Conservation (phyloP, 768 basidiomycete genomes). For the Lactarius pseudohatsudake region DNA sequence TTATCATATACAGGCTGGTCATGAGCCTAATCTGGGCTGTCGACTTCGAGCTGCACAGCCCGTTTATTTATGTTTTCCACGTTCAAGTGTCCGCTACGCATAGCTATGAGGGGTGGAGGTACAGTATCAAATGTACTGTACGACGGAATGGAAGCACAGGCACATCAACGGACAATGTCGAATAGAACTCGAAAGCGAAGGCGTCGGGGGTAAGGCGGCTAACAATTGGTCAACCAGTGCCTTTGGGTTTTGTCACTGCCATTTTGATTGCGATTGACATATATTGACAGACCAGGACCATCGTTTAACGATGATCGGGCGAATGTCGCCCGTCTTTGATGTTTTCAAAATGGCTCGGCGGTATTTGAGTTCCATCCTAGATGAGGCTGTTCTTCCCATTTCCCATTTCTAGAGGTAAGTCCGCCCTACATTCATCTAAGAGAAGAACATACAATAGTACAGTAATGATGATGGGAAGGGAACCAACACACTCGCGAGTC, state of each 20-base stretch:
- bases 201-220: background rate
- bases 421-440: background rate
- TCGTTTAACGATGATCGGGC: background rate
- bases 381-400: background rate
- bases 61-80: too few relatives aligned
- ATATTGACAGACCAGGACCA: background rate
- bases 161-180: background rate
- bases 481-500: background rate
- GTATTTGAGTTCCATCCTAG: background rate
- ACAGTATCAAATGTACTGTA: too few relatives aligned
- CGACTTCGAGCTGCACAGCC: too few relatives aligned
- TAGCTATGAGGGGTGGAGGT: too few relatives aligned
- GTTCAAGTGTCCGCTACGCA: too few relatives aligned
- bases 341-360: background rate
- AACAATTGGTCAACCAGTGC: background rate
- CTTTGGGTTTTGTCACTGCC: background rate
- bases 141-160: background rate
- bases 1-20: too few relatives aligned
- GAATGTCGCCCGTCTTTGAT: background rate
- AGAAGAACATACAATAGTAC: background rate
- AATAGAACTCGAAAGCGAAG: background rate
- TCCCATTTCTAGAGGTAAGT: background rate
- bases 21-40: too few relatives aligned
- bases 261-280: background rate
- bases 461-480: background rate